Evolutionary conservation across 768 basidiomycete genomes (phyloP), one percentile per base, ranked within the genome.

Genomic region (Kwoniella bestiolae): DNA sequence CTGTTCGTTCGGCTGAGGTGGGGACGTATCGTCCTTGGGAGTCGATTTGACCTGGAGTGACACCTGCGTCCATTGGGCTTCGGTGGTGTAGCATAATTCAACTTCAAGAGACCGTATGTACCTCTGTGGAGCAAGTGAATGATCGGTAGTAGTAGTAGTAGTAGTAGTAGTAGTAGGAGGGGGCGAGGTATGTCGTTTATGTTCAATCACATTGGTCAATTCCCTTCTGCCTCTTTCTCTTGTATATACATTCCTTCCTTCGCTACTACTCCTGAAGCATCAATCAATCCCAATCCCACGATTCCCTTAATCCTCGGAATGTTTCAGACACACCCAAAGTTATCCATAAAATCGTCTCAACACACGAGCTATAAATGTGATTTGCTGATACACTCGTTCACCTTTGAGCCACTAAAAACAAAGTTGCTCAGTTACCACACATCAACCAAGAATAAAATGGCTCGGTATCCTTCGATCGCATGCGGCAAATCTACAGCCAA

Each of bases 1-100:
- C 62, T 14, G 62, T 56, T 16, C 14, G 26, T 44, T 63, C 62
- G 9, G 32, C 62, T 21, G 32, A n/a, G 8, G 53, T 55, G 29
- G 62, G 62, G 2, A 63, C 62, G 45, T 63, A 63, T 18, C 26
- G 31, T 5, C 62, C 62, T n/a, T 55, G 14, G 12, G 32, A n/a
- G n/a, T 63, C 41, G 34, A 63, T 16, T n/a, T 63, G 50, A 3
- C 62, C 62, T 9, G 62, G 62, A 4, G 38, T 45, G 23, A 34
- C n/a, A 14, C 50, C 51, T 6, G 52, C 50, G 7, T n/a, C 45
- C 18, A 38, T 35, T 7, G 26, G 44, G 16, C 28, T 32, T 9
- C 32, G 26, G 2, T 35, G 21, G 3, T 35, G 4, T 9, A 56
- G 51, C 3, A 52, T 38, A 14, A 35, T 44, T 23, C 35, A 32